These are phyloP conservation scores for Clohesyomyces aquaticus DNA, from an alignment of 495 filamentous ascomycete genomes.

Conservation along the genomic window DNA sequence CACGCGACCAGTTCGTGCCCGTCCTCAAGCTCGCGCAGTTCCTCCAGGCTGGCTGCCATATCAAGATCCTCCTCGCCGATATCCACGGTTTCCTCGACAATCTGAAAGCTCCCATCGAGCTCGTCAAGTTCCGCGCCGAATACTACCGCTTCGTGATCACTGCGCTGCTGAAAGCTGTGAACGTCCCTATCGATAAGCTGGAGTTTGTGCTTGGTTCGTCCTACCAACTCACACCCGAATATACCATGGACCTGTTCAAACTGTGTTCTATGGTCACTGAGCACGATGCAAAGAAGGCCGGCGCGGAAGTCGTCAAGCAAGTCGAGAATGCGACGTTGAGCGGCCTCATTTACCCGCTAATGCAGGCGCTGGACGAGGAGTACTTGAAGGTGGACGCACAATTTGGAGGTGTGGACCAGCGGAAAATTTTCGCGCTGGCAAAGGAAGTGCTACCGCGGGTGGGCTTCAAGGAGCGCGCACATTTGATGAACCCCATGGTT, in stretches of 20 bases:
- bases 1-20: conserved; percentile 60
- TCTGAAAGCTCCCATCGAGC: conserved; percentile 81
- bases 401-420: conserved; percentile 78
- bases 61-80: conserved; percentile 67
- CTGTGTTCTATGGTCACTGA: conserved; percentile 47
- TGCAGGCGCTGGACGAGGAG: conserved; percentile 92
- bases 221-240: conserved; percentile 72
- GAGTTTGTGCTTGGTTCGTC: conserved; percentile 81
- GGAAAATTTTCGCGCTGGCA: conserved; percentile 85
- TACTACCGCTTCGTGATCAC: conserved; percentile 50
- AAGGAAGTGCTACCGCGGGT: conserved; percentile 74
- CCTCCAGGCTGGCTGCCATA: conserved; percentile 78
- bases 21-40: conserved; percentile 89
- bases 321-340: conserved; percentile 70
- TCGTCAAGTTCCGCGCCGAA: conserved; percentile 64
- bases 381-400: conserved; percentile 84
- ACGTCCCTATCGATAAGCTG: conserved; percentile 69
- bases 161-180: conserved; percentile 45
- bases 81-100: conserved; percentile 81
- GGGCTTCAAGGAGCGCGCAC: conserved; percentile 74
- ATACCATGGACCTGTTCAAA: conserved; percentile 74
- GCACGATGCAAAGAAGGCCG: conserved; percentile 79
- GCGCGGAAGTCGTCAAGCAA: conserved; percentile 94
- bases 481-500: conserved; percentile 91
- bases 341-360: conserved; percentile 83